Conservation (phyloP, 148 eudicot genomes). For the Cornus suecica region DNA sequence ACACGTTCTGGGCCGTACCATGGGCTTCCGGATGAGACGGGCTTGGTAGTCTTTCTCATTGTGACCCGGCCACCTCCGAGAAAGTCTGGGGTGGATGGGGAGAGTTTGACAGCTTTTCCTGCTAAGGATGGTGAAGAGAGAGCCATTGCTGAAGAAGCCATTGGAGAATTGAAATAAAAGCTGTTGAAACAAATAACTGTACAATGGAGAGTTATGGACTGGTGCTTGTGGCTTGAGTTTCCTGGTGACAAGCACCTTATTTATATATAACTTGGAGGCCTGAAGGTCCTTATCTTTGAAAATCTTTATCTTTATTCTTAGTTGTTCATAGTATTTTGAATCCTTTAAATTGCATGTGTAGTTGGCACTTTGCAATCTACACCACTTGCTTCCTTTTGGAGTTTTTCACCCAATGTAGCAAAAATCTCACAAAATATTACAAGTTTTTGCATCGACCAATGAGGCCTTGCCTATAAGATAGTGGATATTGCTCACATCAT, state of each 20-base stretch:
- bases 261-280: not conserved
- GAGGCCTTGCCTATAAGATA: too few relatives aligned
- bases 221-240: slow-evolving; percentile 3
- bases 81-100: slow-evolving; percentile 19
- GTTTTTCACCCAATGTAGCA: too few relatives aligned
- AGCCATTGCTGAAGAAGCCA: slow-evolving; percentile 42
- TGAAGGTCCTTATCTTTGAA: slow-evolving; percentile 8
- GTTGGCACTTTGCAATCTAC: not conserved
- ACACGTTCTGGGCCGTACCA: slow-evolving; percentile 46
- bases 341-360: not conserved
- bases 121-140: slow-evolving; percentile 35
- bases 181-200: not conserved
- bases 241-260: not conserved
- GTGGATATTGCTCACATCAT: too few relatives aligned
- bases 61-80: slow-evolving; percentile 21
- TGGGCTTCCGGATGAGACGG: slow-evolving; percentile 29
- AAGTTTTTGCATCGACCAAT: too few relatives aligned
- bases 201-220: not conserved
- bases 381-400: not conserved
- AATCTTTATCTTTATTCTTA: slow-evolving; percentile 13
- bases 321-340: slow-evolving; percentile 7
- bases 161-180: not conserved
- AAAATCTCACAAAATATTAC: too few relatives aligned
- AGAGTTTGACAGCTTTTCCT: slow-evolving; percentile 27
- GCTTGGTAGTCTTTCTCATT: slow-evolving; percentile 29